Evolutionary conservation across 116 monocot genomes (phyloP).

Genomic region (Papilionanthe hybrid): DNA sequence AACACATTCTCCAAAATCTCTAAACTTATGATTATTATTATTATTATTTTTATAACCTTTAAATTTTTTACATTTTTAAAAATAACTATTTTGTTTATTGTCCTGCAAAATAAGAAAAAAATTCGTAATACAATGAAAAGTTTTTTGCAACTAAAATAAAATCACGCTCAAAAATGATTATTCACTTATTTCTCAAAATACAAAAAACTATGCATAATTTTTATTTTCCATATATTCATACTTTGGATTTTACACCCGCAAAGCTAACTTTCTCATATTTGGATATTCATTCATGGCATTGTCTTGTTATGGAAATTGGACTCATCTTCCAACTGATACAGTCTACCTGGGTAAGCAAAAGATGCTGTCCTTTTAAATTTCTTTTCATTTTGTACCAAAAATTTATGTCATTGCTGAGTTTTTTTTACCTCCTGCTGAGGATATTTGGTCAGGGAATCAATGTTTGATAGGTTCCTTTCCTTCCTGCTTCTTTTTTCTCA

Average conservation of each 20-base stretch:
- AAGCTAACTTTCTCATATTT: neutral
- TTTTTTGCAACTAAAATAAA: no score
- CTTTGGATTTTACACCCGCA: no score
- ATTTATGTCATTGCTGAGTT: constrained; percentile 7
- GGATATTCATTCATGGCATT: neutral
- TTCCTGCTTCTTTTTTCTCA: neutral
- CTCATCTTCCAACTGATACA: constrained; percentile 21
- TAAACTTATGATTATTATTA: neutral
- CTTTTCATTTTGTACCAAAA: neutral
- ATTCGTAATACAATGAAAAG: no score
- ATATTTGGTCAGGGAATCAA: no score
- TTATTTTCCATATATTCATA: neutral
- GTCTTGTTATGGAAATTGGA: constrained; percentile 1
- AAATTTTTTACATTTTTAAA: neutral
- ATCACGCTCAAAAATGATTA: no score
- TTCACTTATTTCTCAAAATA: neutral
- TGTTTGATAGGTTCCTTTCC: no score
- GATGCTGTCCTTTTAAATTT: neutral
- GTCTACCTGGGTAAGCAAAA: constrained; percentile 78
- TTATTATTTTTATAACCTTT: neutral
- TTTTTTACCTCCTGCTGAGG: neutral
- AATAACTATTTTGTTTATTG: neutral
- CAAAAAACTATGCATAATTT: neutral
- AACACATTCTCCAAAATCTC: no score
- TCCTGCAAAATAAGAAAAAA: no score